A percentile compares a stretch with the other conserved stretches of the same genome.
phyloP scores from a whole-genome alignment of 1,284 basidiomycete genomes.

The Rhodotorula sp. region DNA sequence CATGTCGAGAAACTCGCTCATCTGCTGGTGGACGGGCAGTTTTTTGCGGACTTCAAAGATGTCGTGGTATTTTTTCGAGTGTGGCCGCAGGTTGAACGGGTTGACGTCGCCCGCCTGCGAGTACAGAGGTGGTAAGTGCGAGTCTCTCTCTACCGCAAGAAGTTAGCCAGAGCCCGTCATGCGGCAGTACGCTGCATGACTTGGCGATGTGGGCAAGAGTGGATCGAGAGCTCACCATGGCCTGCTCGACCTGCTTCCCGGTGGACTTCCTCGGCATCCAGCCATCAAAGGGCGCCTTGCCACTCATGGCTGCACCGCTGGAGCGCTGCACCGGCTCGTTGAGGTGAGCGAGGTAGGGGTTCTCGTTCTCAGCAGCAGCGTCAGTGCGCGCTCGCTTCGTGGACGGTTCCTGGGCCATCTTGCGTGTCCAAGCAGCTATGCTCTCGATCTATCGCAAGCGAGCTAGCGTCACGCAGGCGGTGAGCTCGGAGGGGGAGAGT shows the following conservation, averaged over 20 bases:
- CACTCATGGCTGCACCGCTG: constrained; percentile 16
- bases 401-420: constrained; percentile 11
- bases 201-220: neutral
- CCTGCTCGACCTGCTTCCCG: constrained; percentile 66
- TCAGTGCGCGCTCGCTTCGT: constrained; percentile 30
- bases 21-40: constrained; percentile 87
- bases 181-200: neutral
- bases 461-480: too few relatives aligned
- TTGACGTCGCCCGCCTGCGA: constrained; percentile 75
- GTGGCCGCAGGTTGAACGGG: constrained; percentile 79
- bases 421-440: neutral
- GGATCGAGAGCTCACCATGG: constrained; percentile 59
- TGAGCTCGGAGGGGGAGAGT: too few relatives aligned
- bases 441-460: too few relatives aligned
- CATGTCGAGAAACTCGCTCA: constrained; percentile 58
- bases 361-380: constrained; percentile 48
- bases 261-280: constrained; percentile 75
- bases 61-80: constrained; percentile 76
- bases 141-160: too few relatives aligned
- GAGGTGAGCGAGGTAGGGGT: constrained; percentile 61
- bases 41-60: constrained; percentile 82
- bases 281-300: constrained; percentile 62
- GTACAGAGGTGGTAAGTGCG: neutral
- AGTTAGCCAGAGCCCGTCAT: too few relatives aligned
- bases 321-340: constrained; percentile 47